A percentile compares a stretch with the other conserved stretches of the same genome.
Conservation (phyloP, 1,139 yeast genomes). For the Magnusiomyces fungicola region DNA sequence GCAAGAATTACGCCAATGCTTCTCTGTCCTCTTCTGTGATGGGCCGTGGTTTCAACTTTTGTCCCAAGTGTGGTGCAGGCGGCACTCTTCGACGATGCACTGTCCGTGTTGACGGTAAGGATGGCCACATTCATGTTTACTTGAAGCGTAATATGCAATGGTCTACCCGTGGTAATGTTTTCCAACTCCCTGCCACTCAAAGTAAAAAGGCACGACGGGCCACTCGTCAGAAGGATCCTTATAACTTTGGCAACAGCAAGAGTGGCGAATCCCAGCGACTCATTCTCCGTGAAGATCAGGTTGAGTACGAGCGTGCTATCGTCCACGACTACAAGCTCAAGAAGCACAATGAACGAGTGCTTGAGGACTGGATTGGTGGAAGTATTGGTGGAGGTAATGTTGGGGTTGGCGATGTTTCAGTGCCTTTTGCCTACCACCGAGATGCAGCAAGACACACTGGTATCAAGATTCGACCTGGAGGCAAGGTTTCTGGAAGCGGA, state of each 20-base stretch:
- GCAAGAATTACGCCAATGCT: constrained; percentile 44
- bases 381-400: constrained; percentile 34
- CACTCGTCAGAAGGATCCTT: constrained; percentile 23
- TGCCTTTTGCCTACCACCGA: constrained; percentile 67
- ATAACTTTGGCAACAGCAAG: constrained; percentile 10
- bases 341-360: constrained; percentile 73
- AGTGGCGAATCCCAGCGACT: constrained; percentile 17
- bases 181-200: constrained; percentile 52
- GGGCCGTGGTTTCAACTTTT: constrained; percentile 40
- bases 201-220: constrained; percentile 31
- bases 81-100: constrained; percentile 85
- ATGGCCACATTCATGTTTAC: constrained; percentile 86
- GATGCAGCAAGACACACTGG: constrained; percentile 49
- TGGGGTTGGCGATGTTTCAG: constrained; percentile 79
- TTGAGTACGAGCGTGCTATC: constrained; percentile 81
- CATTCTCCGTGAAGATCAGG: constrained; percentile 84
- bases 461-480: constrained; percentile 76
- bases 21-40: constrained; percentile 3
- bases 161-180: constrained; percentile 83
- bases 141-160: constrained; percentile 88
- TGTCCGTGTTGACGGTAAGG: constrained; percentile 61
- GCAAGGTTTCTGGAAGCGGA: constrained; percentile 27
- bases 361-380: constrained; percentile 88
- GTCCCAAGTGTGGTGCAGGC: constrained; percentile 89
- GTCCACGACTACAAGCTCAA: constrained; percentile 86